These are phyloP conservation scores for Neopestalotiopsis sp. DNA, from an alignment of 2,329 filamentous ascomycete genomes.

Conservation along the genomic window DNA sequence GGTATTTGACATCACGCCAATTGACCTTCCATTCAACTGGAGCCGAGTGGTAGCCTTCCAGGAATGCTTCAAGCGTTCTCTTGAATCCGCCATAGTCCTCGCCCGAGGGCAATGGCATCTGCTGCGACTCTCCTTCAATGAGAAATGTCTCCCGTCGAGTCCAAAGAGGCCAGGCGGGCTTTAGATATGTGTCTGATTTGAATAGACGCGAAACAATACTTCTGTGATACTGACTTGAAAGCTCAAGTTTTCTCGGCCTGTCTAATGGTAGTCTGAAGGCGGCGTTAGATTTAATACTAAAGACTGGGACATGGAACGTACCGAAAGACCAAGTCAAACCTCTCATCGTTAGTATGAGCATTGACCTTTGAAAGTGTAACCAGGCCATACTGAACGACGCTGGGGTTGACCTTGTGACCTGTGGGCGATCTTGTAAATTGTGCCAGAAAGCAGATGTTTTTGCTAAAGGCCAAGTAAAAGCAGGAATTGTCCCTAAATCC, in stretches of 20 bases:
- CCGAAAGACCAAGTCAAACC: slow-evolving; percentile 61
- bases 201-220: slow-evolving; percentile 59
- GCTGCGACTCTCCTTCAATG: slow-evolving; percentile 56
- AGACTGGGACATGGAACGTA: slow-evolving; percentile 33
- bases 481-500: slow-evolving; percentile 52
- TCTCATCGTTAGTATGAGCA: slow-evolving; percentile 58
- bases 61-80: slow-evolving; percentile 59
- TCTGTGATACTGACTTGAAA: slow-evolving; percentile 59
- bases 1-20: slow-evolving; percentile 46
- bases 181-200: slow-evolving; percentile 59
- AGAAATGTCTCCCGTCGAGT: slow-evolving; percentile 58
- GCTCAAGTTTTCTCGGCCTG: slow-evolving; percentile 50
- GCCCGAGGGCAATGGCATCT: slow-evolving; percentile 57
- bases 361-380: slow-evolving; percentile 57
- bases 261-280: slow-evolving; percentile 45
- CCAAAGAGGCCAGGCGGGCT: slow-evolving; percentile 63
- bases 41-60: slow-evolving; percentile 54
- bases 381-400: slow-evolving; percentile 55
- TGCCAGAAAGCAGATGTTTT: slow-evolving; percentile 57
- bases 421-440: slow-evolving; percentile 54
- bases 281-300: slow-evolving; percentile 10
- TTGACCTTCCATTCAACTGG: slow-evolving; percentile 58
- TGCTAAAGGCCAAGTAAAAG: slow-evolving; percentile 59
- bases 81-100: slow-evolving; percentile 61
- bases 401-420: slow-evolving; percentile 51